Evolutionary conservation across 2,329 filamentous ascomycete species (phyloP).

Genomic region (Hypoxylon sp.): DNA sequence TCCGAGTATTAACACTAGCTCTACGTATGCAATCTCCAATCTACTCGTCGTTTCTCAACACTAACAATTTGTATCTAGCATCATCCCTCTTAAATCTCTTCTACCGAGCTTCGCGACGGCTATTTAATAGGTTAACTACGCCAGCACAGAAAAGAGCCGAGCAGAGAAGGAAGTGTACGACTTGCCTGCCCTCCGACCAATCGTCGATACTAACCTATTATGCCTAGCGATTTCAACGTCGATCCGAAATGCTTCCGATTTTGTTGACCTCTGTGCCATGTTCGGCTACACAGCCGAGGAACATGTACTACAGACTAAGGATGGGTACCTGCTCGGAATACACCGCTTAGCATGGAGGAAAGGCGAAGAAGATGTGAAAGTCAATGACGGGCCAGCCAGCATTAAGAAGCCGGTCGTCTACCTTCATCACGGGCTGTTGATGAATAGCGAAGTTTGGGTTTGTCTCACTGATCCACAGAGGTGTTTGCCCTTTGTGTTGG

Average conservation of each 20-base stretch:
- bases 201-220: constrained; percentile 71
- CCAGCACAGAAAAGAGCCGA: constrained; percentile 77
- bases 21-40: constrained; percentile 73
- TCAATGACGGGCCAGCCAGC: constrained; percentile 80
- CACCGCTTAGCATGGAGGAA: constrained; percentile 88
- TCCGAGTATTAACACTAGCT: constrained; percentile 88
- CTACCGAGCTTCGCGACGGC: constrained; percentile 83
- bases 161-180: constrained; percentile 74
- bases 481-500: constrained; percentile 88
- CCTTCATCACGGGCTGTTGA: constrained; percentile 94
- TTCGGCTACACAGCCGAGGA: constrained; percentile 96
- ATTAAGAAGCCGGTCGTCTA: constrained; percentile 89
- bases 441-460: constrained; percentile 99
- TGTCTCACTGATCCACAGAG: constrained; percentile 89
- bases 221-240: constrained; percentile 76
- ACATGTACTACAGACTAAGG: constrained; percentile 93
- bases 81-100: constrained; percentile 84
- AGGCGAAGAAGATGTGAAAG: constrained; percentile 82
- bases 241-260: constrained; percentile 89
- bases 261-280: constrained; percentile 91
- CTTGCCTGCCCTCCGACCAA: constrained; percentile 58
- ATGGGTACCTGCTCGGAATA: constrained; percentile 92
- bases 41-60: constrained; percentile 21
- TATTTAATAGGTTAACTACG: constrained; percentile 85
- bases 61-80: constrained; percentile 64